A percentile compares a stretch with the other conserved stretches of the same genome.
phyloP scores from a whole-genome alignment of 192 early-diverging fungal species.

The Linnemannia schmuckeri region DNA sequence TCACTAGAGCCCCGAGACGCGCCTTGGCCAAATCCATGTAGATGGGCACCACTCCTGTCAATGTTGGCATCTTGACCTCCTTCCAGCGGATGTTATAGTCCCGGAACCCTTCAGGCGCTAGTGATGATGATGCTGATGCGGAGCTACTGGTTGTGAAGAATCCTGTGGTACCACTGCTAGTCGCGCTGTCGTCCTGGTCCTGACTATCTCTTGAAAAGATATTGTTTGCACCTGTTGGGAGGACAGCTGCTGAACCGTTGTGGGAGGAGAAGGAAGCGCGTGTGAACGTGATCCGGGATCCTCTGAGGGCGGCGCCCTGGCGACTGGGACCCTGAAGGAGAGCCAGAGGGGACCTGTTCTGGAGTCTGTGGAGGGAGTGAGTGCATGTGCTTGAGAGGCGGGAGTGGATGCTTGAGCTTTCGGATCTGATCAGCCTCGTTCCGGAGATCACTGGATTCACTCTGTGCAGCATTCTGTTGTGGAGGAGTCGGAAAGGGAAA shows the following conservation, averaged over 20 bases:
- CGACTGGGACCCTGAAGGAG: background rate
- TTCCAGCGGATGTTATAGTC: slow-evolving; percentile 54
- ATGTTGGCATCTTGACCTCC: slow-evolving; percentile 43
- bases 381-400: slow-evolving; percentile 14
- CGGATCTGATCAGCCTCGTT: slow-evolving; percentile 50
- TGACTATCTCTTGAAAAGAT: slow-evolving; percentile 14
- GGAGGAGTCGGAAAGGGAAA: background rate
- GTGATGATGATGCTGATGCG: slow-evolving; percentile 17
- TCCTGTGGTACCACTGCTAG: background rate
- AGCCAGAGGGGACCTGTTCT: background rate
- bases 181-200: slow-evolving; percentile 13
- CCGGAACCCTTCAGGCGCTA: slow-evolving; percentile 28
- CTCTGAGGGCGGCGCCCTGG: slow-evolving; percentile 10
- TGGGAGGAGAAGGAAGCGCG: slow-evolving; percentile 37
- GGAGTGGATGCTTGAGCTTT: slow-evolving; percentile 15
- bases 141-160: slow-evolving; percentile 24
- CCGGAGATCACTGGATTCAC: slow-evolving; percentile 35
- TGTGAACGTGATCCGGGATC: slow-evolving; percentile 40
- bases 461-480: background rate
- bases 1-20: slow-evolving; percentile 89
- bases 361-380: slow-evolving; percentile 15
- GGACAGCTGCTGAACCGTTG: slow-evolving; percentile 10
- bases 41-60: slow-evolving; percentile 28
- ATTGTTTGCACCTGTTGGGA: slow-evolving; percentile 22
- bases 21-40: slow-evolving; percentile 84